These are phyloP conservation scores for Athelia sp. DNA, from an alignment of 1,284 basidiomycete species.

Conservation along the genomic window DNA sequence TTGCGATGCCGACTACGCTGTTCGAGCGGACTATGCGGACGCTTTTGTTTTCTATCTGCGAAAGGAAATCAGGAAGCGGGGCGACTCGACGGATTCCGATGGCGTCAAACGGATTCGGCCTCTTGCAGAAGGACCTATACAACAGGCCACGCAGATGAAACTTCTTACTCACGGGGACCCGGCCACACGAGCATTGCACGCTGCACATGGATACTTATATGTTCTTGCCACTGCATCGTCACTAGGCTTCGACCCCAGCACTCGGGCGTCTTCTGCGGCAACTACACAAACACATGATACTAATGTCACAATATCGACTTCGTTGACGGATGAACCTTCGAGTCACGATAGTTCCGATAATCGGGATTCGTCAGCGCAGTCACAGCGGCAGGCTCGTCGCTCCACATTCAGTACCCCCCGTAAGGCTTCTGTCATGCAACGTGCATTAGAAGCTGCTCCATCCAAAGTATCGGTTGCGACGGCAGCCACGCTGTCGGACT, in stretches of 20 bases:
- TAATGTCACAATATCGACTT: constrained; percentile 32
- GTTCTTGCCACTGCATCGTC: constrained; percentile 68
- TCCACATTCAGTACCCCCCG: constrained; percentile 44
- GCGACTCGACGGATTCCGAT: constrained; percentile 41
- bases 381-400: constrained; percentile 35
- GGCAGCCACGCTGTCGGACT: constrained; percentile 69
- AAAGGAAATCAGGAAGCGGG: constrained; percentile 66
- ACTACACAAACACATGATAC: constrained; percentile 25
- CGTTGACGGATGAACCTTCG: constrained; percentile 22
- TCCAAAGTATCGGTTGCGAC: constrained; percentile 37
- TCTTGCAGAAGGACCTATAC: constrained; percentile 37
- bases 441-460: constrained; percentile 44
- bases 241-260: constrained; percentile 41
- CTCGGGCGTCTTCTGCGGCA: constrained; percentile 38
- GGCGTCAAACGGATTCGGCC: constrained; percentile 38
- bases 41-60: constrained; percentile 70
- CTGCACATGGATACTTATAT: constrained; percentile 74
- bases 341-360: constrained; percentile 13
- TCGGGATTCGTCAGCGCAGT: constrained; percentile 23
- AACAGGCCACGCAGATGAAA: constrained; percentile 40
- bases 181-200: constrained; percentile 69
- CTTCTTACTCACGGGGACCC: constrained; percentile 59
- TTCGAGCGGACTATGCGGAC: constrained; percentile 75
- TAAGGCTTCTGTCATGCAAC: constrained; percentile 50
- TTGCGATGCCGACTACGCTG: constrained; percentile 68